Evolutionary conservation across 805 yeast genomes (phyloP), one percentile per base, ranked within the genome.

Genomic region (Nakazawaea anatomiae): DNA sequence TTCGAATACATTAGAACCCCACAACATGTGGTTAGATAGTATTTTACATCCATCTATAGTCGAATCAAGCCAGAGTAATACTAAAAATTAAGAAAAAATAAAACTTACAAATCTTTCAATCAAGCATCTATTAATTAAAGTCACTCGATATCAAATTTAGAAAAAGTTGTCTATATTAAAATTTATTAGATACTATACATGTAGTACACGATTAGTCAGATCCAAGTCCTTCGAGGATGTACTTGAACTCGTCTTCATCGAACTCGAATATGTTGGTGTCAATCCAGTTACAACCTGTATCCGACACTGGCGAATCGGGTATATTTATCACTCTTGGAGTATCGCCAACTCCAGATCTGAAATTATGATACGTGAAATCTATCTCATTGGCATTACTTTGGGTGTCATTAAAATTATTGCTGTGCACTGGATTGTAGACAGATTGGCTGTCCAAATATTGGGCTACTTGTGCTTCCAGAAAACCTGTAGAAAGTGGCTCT

Each of bases 201-300:
- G 25, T 18, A 18, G 25, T 18, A 3, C 25, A 32, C 35, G 35
- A 32, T 30, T 31, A 36, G n/a, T 47, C 39, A 5, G n/a, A 34
- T n/a, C 36, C 29, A 14, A 36, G 41, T 18, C 32, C 10, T 32
- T 38, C 44, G 40, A 48, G 46, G 39, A 51, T 38, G n/a, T 36
- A 52, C 27, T 47, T 41, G 32, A 63, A 46, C 32, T 61, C 54
- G 44, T 61, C 62, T 6, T 60, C 66, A 42, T 64, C 71, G 56
- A 62, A 72, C 44, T 72, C 76, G 46, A 74, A 63, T 46, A 66
- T 65, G 54, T 70, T 67, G 50, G 75, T 77, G 57, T 77, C 83
- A 44, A 77, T 76, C 82, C 82, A 77, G 55, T 77, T 79, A 65
- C 83, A 77, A 0, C 83, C 83, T 3, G 82, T 76, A 42, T 77